Evolutionary conservation across 305 asterid genomes (phyloP), one percentile per base, ranked within the genome.

Genomic region (Solanum hybrid): DNA sequence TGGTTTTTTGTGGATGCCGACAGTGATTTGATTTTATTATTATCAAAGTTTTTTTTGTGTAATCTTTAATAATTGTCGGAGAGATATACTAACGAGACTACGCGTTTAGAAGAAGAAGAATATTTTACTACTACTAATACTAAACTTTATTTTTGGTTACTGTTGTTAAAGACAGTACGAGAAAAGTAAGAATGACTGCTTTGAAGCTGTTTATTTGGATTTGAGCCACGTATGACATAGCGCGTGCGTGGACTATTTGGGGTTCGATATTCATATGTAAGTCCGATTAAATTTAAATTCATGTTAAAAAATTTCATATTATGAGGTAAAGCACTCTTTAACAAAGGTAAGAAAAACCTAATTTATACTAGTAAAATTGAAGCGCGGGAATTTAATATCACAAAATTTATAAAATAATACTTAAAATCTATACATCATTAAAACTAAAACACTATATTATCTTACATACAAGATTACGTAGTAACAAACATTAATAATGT

Each of bases 21-120:
- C 89, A 76, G 89, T n/a, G n/a, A n/a, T n/a, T n/a, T 81, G 89
- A 69, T 13, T 22, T 9, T 22, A 64, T 77, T 60, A 60, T 26
- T 87, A 34, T 87, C 45, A 73, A 69, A 71, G 56, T 8, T n/a
- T 89, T 89, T 51, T 72, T 36, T 36, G 29, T 40, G 15, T 42
- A 27, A 34, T 2, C 69, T 84, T 82, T 38, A 88, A 77, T 75
- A 36, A n/a, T 64, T 81, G 89, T 89, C 88, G 91, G 91, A 88
- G 45, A 85, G 86, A 29, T 24, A 86, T 85, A 7, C 56, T 24
- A 37, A 2, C 4, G 71, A 72, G 4, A 64, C 31, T 22, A 64
- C 56, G 72, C n/a, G 87, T 90, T 64, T 75, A 73, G 12, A 8
- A 45, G 17, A 34, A 24, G 14, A 86, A 19, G 69, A 56, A 56